Percentiles rank a stretch among this genome's conserved stretches.
Conservation (phyloP, 2,329 filamentous ascomycete species). For the Mycosphaerella sp. region DNA sequence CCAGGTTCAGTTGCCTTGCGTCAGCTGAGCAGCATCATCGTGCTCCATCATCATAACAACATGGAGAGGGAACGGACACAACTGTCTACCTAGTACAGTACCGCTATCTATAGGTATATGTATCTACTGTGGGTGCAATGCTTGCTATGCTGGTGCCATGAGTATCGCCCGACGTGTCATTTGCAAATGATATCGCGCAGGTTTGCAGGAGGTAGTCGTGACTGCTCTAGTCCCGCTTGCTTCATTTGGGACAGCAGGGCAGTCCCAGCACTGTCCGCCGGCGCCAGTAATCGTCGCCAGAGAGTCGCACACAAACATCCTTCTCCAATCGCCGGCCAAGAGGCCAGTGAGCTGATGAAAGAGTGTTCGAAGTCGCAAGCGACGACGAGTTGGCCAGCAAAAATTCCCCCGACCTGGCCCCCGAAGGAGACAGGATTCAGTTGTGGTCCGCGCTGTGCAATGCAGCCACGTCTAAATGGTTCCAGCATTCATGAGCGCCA, state of each 20-base stretch:
- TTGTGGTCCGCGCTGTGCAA: constrained; percentile 9
- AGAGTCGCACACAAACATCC: not conserved
- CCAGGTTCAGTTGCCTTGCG: not conserved
- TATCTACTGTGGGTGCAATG: not conserved
- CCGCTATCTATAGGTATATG: not conserved
- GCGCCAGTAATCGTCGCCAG: not conserved
- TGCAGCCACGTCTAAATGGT: constrained; percentile 2
- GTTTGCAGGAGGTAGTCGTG: too few species aligned
- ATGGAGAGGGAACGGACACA: not conserved
- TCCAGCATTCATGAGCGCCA: not conserved
- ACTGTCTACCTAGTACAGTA: not conserved
- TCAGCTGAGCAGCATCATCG: not conserved
- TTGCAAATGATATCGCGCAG: too few species aligned
- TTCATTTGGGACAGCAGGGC: not conserved
- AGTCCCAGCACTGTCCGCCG: not conserved
- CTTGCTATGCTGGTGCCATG: not conserved
- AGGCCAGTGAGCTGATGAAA: constrained; percentile 7
- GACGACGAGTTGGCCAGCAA: not conserved
- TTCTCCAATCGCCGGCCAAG: constrained; percentile 6
- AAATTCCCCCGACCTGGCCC: constrained; percentile 2
- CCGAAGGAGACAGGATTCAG: constrained; percentile 10
- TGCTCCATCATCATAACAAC: not conserved
- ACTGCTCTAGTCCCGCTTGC: not conserved
- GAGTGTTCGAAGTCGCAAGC: not conserved
- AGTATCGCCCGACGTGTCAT: not conserved